Evolutionary conservation across 2,329 filamentous ascomycete genomes (phyloP).

Genomic region (Fusarium neocosmosporiellum): DNA sequence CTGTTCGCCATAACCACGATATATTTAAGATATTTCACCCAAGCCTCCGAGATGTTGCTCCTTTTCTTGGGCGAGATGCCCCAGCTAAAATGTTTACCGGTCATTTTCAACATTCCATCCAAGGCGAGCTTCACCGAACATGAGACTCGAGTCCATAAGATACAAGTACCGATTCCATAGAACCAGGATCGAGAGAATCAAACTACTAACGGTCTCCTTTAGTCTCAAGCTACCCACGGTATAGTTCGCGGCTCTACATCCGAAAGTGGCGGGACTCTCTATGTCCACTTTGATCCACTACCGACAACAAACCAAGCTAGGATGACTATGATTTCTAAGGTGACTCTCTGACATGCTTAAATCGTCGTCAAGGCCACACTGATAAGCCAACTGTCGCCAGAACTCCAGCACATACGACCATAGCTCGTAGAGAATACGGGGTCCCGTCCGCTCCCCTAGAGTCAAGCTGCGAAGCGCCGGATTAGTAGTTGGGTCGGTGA

Average conservation of each 20-base stretch:
- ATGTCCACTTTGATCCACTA: background rate
- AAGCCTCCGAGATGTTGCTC: background rate
- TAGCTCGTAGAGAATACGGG: background rate
- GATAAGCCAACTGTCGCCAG: background rate
- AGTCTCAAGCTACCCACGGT: background rate
- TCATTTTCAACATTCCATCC: background rate
- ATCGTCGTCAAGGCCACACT: background rate
- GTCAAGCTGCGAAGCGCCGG: background rate
- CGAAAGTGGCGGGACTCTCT: background rate
- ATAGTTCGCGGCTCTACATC: background rate
- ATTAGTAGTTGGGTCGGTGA: background rate
- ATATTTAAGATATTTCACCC: background rate
- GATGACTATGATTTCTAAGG: background rate
- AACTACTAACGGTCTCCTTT: background rate
- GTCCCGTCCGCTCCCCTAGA: background rate
- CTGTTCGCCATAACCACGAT: background rate
- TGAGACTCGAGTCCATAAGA: background rate
- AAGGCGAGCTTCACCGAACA: background rate
- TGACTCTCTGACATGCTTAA: background rate
- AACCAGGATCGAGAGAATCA: background rate
- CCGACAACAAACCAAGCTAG: background rate
- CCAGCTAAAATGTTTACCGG: no score
- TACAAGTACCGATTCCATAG: background rate
- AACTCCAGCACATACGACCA: background rate
- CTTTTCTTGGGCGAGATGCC: background rate